Evolutionary conservation across 139 green algal species (phyloP).

Genomic region (Bryopsis sp.): DNA sequence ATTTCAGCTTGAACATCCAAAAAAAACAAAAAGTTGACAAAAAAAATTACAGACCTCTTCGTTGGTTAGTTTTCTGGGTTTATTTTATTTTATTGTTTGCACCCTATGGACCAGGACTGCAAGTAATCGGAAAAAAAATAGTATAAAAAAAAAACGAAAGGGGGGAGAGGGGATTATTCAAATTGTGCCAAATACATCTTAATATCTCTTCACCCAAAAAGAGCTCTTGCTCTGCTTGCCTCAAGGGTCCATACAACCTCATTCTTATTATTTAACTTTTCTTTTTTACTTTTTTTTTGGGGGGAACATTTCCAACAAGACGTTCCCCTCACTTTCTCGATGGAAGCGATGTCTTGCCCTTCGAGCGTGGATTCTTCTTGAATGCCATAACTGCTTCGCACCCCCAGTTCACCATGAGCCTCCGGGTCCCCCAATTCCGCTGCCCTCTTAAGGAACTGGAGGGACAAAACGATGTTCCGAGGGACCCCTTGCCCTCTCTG

Average conservation of each 20-base stretch:
- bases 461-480: conserved; percentile 40
- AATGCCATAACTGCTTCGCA: conserved; percentile 50
- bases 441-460: conserved; percentile 51
- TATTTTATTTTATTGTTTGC: too few relatives aligned
- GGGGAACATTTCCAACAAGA: too few relatives aligned
- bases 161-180: neutral
- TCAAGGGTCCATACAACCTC: neutral
- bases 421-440: conserved; percentile 53
- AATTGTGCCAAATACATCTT: neutral
- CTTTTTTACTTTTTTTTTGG: neutral
- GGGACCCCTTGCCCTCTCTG: conserved; percentile 42
- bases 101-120: neutral
- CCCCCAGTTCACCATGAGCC: conserved; percentile 57
- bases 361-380: conserved; percentile 27
- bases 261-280: neutral
- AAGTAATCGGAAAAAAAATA: neutral
- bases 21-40: neutral
- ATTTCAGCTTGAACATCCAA: conserved; percentile 4
- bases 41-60: neutral
- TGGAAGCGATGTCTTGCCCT: neutral
- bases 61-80: too few relatives aligned
- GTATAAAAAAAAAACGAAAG: neutral
- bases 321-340: neutral
- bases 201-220: neutral
- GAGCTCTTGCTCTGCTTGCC: neutral